Conservation (phyloP, 1,284 basidiomycete genomes). For the Schizophyllum amplum region DNA sequence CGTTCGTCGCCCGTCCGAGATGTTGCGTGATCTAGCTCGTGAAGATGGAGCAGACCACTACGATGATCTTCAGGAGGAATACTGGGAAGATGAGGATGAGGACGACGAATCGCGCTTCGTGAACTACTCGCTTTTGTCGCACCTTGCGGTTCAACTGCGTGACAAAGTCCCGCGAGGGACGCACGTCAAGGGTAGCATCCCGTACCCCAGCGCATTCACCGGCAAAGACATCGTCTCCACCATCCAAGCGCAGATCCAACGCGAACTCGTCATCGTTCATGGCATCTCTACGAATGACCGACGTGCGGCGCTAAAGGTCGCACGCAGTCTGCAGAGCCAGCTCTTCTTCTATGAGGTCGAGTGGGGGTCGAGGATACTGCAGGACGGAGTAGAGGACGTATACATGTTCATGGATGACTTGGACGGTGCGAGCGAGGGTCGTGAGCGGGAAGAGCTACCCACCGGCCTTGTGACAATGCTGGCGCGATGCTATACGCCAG, state of each 20-base stretch:
- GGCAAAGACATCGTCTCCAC: conserved; percentile 88
- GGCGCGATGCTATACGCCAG: conserved; percentile 80
- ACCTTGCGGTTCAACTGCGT: conserved; percentile 81
- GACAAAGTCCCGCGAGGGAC: conserved; percentile 81
- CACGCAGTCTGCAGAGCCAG: conserved; percentile 84
- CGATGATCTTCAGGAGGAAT: conserved; percentile 31
- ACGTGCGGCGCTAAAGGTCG: conserved; percentile 78
- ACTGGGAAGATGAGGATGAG: conserved; percentile 65
- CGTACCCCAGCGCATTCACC: conserved; percentile 85
- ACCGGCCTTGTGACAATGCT: conserved; percentile 75
- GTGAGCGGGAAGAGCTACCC: conserved; percentile 71
- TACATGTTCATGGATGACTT: conserved; percentile 94
- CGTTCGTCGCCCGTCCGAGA: conserved; percentile 13
- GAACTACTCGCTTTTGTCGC: conserved; percentile 80
- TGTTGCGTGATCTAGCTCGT: conserved; percentile 15
- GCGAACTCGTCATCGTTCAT: conserved; percentile 61
- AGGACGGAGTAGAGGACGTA: conserved; percentile 91
- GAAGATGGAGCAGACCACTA: conserved; percentile 18
- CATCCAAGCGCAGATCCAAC: conserved; percentile 73
- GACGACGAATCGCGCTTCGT: conserved; percentile 76
- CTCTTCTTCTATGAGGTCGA: conserved; percentile 98
- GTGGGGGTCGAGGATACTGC: conserved; percentile 80
- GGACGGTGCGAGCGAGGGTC: conserved; percentile 23
- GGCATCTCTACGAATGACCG: conserved; percentile 65
- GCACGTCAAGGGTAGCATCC: conserved; percentile 87